Conservation (phyloP, 495 filamentous ascomycete species). For the Neurospora cerealis region DNA sequence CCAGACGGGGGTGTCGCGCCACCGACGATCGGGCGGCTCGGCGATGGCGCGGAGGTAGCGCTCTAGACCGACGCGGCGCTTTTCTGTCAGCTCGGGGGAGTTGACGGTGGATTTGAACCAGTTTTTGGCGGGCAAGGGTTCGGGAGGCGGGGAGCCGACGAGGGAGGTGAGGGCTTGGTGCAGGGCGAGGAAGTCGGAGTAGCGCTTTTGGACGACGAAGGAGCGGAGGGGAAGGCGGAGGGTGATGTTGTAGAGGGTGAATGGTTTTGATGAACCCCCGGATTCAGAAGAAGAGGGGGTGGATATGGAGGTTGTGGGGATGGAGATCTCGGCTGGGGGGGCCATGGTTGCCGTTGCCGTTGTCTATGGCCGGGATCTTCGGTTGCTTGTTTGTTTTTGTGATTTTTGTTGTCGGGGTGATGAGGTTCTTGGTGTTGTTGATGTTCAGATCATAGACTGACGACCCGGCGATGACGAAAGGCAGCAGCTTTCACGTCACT, state of each 20-base stretch:
- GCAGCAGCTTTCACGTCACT: neutral
- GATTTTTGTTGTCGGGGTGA: neutral
- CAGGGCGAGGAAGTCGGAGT: conserved; percentile 80
- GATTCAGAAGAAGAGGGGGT: conserved; percentile 48
- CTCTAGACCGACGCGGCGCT: conserved; percentile 67
- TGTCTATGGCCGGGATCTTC: neutral
- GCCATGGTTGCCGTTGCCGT: conserved; percentile 43
- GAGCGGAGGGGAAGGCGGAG: conserved; percentile 81
- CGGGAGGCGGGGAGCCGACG: conserved; percentile 48
- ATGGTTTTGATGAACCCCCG: conserved; percentile 82
- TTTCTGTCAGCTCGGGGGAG: conserved; percentile 68
- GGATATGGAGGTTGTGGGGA: conserved; percentile 61
- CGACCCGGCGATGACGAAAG: neutral
- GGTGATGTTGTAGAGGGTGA: conserved; percentile 87
- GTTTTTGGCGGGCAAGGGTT: conserved; percentile 65
- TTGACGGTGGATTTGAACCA: conserved; percentile 76
- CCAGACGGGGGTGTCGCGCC: conserved; percentile 81
- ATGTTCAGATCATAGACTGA: neutral
- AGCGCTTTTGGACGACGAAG: conserved; percentile 82
- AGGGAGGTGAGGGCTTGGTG: conserved; percentile 57
- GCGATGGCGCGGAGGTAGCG: conserved; percentile 76
- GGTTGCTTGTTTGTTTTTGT: neutral
- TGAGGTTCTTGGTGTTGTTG: neutral
- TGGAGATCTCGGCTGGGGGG: conserved; percentile 67
- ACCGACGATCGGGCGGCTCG: conserved; percentile 60